phyloP scores from a whole-genome alignment of 768 basidiomycete species.

The Tulasnella sp. region DNA sequence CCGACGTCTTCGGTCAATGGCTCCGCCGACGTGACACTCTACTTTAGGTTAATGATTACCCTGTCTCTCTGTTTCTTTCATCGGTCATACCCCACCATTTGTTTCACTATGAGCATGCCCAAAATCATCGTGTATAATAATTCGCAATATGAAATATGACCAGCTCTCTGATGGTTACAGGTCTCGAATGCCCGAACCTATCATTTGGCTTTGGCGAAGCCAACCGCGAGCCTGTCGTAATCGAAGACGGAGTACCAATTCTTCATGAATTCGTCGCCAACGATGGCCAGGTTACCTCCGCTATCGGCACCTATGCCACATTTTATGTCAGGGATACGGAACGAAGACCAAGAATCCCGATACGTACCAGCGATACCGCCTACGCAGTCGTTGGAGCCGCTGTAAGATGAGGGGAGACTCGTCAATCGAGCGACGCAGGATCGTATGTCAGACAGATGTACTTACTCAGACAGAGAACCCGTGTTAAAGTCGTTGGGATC shows the following conservation, averaged over 20 bases:
- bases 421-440: not conserved
- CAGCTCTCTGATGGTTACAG: too few species aligned
- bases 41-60: not conserved
- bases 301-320: conserved; percentile 5
- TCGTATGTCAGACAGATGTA: not conserved
- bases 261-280: conserved; percentile 22
- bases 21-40: not conserved
- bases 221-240: not conserved
- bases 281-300: conserved; percentile 13
- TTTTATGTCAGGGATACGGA: not conserved
- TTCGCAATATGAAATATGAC: not conserved
- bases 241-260: conserved; percentile 21
- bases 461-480: not conserved
- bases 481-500: conserved; percentile 5
- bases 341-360: not conserved
- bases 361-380: not conserved
- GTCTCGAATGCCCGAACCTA: too few species aligned
- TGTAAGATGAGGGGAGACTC: not conserved
- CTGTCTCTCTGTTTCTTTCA: not conserved
- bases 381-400: not conserved
- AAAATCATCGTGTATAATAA: not conserved
- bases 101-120: not conserved
- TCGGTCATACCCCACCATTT: not conserved
- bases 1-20: not conserved
- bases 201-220: conserved; percentile 9